Evolutionary conservation across 257 asterid species (phyloP), one percentile per base, ranked within the genome.

Genomic region (Nicotiana benthamiana): DNA sequence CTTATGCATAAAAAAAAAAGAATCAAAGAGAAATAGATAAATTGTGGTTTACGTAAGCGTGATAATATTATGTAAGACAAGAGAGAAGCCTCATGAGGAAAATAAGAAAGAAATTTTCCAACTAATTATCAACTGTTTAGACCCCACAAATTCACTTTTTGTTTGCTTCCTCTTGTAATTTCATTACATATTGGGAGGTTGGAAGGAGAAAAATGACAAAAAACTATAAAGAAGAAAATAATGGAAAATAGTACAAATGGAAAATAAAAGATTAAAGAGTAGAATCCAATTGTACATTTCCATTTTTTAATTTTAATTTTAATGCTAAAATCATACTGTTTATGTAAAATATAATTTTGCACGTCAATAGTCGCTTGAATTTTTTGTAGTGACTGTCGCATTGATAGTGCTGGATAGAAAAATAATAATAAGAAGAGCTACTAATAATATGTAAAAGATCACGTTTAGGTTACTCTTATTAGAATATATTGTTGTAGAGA

Each of bases 1-100:
- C 70, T 77, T 77, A 34, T 77, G 36, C 56, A 77, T 56, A 26
- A 32, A 56, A 56, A 36, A 56, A 36, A 77, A 72, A 36, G 9
- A n/a, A 77, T 56, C 54, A 77, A 43, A 46, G n/a, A 77, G 36
- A 12, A 77, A 56, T 53, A 57, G 7, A 77, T 77, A 24, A 62
- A 77, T 59, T 77, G 81, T 34, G 59, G 70, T 77, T 77, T 77
- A 77, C 81, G 81, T 59, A 36, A 77, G 4, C 20, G 78, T 46
- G 78, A 72, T 72, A 46, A 26, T 72, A 48, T 72, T 72, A 72
- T 24, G 60, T 24, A 24, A 72, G 34, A 24, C 24, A 6, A 46
- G 20, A 43, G 9, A 16, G 60, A 46, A 72, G 11, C 6, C 61
- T 72, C 0, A 3, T 24, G 78, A 72, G 61, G 40, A 72, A 72